phyloP scores from a whole-genome alignment of 139 green algal genomes.

The Tetratostichococcus sp. region DNA sequence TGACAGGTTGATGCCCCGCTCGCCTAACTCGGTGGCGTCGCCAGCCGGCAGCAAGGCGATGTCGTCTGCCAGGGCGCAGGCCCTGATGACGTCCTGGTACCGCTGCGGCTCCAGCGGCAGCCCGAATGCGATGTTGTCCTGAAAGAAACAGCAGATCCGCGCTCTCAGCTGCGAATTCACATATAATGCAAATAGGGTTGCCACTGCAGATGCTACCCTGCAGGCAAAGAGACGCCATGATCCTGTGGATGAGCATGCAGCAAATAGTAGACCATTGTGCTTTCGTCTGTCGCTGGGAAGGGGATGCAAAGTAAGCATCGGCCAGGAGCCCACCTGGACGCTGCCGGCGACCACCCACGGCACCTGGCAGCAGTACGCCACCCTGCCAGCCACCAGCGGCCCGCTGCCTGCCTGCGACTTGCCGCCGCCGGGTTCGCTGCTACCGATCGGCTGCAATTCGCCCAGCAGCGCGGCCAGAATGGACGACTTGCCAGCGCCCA shows the following conservation, averaged over 20 bases:
- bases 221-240: no score
- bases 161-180: no score
- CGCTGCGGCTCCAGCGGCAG: slow-evolving; percentile 35
- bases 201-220: no score
- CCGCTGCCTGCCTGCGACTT: background rate
- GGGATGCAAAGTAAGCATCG: no score
- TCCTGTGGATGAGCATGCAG: no score
- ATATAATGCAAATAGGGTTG: no score
- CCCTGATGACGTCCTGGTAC: slow-evolving; percentile 52
- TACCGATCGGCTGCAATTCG: slow-evolving; percentile 62
- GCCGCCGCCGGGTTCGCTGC: background rate
- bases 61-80: slow-evolving; percentile 65
- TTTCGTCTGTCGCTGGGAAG: no score
- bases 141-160: slow-evolving; percentile 22
- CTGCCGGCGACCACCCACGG: slow-evolving; percentile 74
- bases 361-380: slow-evolving; percentile 73
- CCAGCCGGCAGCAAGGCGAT: slow-evolving; percentile 68
- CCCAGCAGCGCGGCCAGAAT: slow-evolving; percentile 74
- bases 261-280: no score
- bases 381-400: slow-evolving; percentile 36
- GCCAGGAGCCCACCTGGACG: slow-evolving; percentile 23
- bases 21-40: slow-evolving; percentile 80
- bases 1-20: slow-evolving; percentile 84
- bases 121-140: slow-evolving; percentile 81
- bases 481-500: slow-evolving; percentile 70